Base-by-base conservation (phyloP, 2,329 filamentous ascomycete genomes). In the Aspergillus ochraceoroseus region DNA sequence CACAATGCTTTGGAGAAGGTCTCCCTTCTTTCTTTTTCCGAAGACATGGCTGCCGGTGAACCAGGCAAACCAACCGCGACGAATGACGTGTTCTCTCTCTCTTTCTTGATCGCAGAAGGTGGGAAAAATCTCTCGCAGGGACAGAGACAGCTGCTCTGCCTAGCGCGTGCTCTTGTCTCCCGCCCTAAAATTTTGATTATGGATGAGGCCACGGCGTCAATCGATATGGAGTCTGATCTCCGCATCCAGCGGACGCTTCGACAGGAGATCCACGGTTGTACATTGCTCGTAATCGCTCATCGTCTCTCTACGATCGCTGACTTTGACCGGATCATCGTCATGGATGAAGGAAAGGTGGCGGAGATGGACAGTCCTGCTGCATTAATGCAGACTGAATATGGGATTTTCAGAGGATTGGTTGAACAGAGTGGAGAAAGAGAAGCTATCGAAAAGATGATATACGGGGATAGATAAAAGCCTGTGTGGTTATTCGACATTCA, bases 1-100 rank as follows among this genome's bases (percentile, higher is more conserved):
- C 73, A 74, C 25, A 82, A 87, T 51, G 83, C 80, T 0, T 71
- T 92, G 1, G 70, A 75, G 27, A 77, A 83, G 5, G 85, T 87
- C 3, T 26, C 31, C 3, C 41, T 4, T 82, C 4, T 82, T 87
- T 55, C 74, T 9, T 36, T 26, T 15, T 15, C 15, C 15, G n/a
- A n/a, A n/a, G n/a, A n/a, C n/a, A n/a, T n/a, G n/a, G n/a, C n/a
- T n/a, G n/a, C n/a, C n/a, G n/a, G n/a, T n/a, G n/a, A n/a, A n/a
- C n/a, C n/a, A n/a, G n/a, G n/a, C n/a, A n/a, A n/a, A n/a, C n/a
- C n/a, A n/a, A n/a, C 11, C 2, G 11, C 26, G 5, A 31, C 4
- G 3, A 11, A 23, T 1, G 4, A 14, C 3, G 8, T 25, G 2
- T 32, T 34, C 28, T 15, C 38, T 1, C 33, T 45, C 5, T 19